Conservation (phyloP, 441 rosid genomes). For the Pelargonium cotyledonis region DNA sequence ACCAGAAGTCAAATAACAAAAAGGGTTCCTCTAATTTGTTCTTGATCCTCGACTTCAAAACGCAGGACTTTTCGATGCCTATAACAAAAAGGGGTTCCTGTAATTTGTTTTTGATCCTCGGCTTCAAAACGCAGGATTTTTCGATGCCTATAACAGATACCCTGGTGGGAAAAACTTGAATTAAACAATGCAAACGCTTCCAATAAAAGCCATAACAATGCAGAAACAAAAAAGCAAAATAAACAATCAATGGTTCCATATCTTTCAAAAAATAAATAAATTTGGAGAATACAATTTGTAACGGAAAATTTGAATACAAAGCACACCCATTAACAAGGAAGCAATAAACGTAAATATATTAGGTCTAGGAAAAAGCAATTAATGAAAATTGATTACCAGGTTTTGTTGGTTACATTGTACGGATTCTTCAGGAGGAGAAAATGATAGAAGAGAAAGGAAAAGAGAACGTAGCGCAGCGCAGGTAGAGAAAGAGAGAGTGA, state of each 20-base stretch:
- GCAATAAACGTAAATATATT: no score
- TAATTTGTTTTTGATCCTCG: not conserved
- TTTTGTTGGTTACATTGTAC: conserved; percentile 1
- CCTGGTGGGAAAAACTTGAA: no score
- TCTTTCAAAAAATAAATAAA: not conserved
- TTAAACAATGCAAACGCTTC: not conserved
- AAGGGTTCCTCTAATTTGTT: not conserved
- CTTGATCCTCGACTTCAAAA: not conserved
- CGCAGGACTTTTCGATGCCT: no score
- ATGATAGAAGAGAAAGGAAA: conserved; percentile 15
- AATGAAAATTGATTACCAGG: conserved; percentile 2
- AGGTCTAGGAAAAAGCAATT: not conserved
- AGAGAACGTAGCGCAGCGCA: conserved; percentile 16
- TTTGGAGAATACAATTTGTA: not conserved
- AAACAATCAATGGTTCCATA: not conserved
- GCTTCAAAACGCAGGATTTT: no score
- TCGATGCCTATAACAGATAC: no score
- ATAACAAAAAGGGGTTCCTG: not conserved
- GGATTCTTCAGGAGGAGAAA: conserved; percentile 12
- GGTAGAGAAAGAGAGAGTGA: no score
- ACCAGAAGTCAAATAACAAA: not conserved
- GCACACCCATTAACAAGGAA: not conserved
- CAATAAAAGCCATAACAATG: conserved; percentile 1
- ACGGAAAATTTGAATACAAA: not conserved
- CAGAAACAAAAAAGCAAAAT: not conserved